Base-by-base conservation (phyloP, 306 rosid species). In the Quercus agrifolia region DNA sequence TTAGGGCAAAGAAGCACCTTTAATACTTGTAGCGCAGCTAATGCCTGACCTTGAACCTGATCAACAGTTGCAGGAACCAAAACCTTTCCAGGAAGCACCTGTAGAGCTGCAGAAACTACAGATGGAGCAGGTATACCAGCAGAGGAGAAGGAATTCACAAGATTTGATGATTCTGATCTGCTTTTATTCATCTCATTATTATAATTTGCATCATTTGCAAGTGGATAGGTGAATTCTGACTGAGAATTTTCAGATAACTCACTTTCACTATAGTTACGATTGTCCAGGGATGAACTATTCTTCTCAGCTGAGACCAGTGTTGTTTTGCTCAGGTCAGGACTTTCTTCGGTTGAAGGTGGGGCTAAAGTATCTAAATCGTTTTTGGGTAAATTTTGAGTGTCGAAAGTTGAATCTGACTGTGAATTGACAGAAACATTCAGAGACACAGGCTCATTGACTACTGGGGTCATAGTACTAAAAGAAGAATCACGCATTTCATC, bases 121-220 rank as follows among this genome's bases (percentile, higher is more conserved):
- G 96, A 88, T 82, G 99, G 99, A 82, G 99, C 99, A 70, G 98
- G 99, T 76, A 93, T 87, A 63, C 99, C 99, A 66, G 94, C 92
- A 83, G 92, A 86, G 82, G 97, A 90, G 90, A 89, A 93, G 82
- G 85, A 78, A 77, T 80, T 84, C 84, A 85, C 88, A 87, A 89
- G 85, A 74, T 57, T 83, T 68, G 91, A 80, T 77, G 88, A 78
- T 86, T 86, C 88, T 69, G 90, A 80, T 79, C 68, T 85, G 82
- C 61, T 90, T 84, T 70, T 83, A 78, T 76, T 77, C 62, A 77
- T 75, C 80, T 79, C 85, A 46, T 79, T 82, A 74, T 72, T 49
- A 84, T 71, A 72, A 33, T 79, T 75, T 74, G 72, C 79, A 80
- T 74, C 88, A 82, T 90, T 83, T 74, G 67, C 90, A 72, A 73